Conservation (phyloP, 2,329 filamentous ascomycete genomes). For the Fusarium chuoi region DNA sequence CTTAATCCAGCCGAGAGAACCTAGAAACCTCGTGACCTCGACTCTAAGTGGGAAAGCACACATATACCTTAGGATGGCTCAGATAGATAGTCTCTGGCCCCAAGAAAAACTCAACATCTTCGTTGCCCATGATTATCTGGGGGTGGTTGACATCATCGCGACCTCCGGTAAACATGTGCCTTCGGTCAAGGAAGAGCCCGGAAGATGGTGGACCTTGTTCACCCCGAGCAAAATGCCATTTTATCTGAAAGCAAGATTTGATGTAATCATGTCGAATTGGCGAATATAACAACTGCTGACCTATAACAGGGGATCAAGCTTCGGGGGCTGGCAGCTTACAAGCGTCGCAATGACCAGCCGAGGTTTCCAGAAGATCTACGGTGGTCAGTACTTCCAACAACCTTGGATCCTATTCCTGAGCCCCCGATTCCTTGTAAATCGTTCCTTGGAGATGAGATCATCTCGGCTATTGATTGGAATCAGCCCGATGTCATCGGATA, state of each 20-base stretch:
- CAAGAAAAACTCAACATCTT: too few relatives aligned
- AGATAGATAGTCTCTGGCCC: too few relatives aligned
- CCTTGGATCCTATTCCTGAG: not conserved
- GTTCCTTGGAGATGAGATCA: fast-evolving
- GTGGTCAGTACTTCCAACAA: not conserved
- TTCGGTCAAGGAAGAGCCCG: fast-evolving
- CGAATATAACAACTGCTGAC: fast-evolving
- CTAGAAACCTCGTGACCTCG: too few relatives aligned
- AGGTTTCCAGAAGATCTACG: not conserved
- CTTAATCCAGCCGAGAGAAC: too few relatives aligned
- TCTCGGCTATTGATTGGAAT: not conserved
- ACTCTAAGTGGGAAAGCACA: too few relatives aligned
- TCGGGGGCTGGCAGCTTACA: not conserved
- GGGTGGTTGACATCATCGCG: fast-evolving
- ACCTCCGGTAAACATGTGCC: fast-evolving
- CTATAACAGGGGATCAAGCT: not conserved
- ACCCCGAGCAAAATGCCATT: fast-evolving
- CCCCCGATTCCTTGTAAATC: not conserved
- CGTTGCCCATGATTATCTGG: too few relatives aligned
- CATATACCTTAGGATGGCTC: too few relatives aligned
- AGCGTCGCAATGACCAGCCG: not conserved
- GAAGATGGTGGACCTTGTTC: fast-evolving
- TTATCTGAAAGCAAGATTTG: not conserved
- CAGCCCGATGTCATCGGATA: fast-evolving
- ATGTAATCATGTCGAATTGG: fast-evolving